Evolutionary conservation across 2,329 filamentous ascomycete species (phyloP).

Genomic region (Sporothrix dimorphospora): DNA sequence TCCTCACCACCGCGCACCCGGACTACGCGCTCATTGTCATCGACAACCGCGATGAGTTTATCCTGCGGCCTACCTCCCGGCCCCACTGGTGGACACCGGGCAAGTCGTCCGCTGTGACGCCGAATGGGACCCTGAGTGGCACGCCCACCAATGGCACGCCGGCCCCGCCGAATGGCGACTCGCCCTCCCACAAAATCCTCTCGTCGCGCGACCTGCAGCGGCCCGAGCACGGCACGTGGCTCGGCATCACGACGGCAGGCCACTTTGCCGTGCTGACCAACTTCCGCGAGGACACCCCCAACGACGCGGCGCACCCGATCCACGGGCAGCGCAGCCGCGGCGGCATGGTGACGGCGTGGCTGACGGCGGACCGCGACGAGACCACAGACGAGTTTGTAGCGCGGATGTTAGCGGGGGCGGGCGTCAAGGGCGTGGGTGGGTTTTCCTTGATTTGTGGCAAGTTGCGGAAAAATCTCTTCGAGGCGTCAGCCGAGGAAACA

Average conservation of each 20-base stretch:
- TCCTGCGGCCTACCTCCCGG: conserved; percentile 64
- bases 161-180: background rate
- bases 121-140: background rate
- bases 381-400: conserved; percentile 55
- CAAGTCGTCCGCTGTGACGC: conserved; percentile 32
- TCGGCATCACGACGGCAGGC: conserved; percentile 63
- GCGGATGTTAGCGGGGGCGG: conserved; percentile 54
- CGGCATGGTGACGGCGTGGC: conserved; percentile 66
- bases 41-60: conserved; percentile 78
- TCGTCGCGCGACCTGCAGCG: conserved; percentile 66
- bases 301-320: conserved; percentile 57
- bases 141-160: background rate
- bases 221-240: conserved; percentile 66
- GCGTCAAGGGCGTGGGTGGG: conserved; percentile 65
- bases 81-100: conserved; percentile 64
- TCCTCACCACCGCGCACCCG: conserved; percentile 76
- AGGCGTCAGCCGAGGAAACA: conserved; percentile 28
- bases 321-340: conserved; percentile 62
- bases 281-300: conserved; percentile 59
- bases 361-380: conserved; percentile 54
- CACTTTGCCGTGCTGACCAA: conserved; percentile 68
- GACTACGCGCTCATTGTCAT: conserved; percentile 74
- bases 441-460: conserved; percentile 70
- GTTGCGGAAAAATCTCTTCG: conserved; percentile 45
- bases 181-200: conserved; percentile 49